Base-by-base conservation (phyloP, 2,329 filamentous ascomycete genomes). In the Stemphylium beticola region DNA sequence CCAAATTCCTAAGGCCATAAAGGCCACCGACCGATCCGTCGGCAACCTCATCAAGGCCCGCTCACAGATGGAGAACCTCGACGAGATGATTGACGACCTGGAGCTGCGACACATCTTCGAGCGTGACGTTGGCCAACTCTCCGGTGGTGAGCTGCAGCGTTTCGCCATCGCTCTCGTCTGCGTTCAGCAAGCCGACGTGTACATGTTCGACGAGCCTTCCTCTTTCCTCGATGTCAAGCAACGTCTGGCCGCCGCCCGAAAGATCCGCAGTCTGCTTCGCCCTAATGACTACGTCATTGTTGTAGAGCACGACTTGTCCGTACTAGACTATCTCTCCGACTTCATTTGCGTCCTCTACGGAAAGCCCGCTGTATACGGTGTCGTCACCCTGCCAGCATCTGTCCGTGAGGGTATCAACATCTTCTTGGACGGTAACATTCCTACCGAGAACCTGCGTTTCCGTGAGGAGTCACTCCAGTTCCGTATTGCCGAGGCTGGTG, bases 171-270 rank as follows among this genome's bases (percentile, higher is more conserved):
- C 91, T 71, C 91, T 93, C 46, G 92, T 96, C 60, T 96, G 93
- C 71, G 93, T 98, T 18, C 93, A 98, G 77, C 87, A 96, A 71
- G 93, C 93, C 66, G 95, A 99, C 76, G 74, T 77, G 81, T 99
- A 99, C 84, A 98, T 99, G 95, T 99, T 99, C 72, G 95, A 99
- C 78, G 95, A 99, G 82, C 96, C 96, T 15, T 98, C 93, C 36
- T 99, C 95, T 33, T 99, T 97, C 78, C 86, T 99, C 54, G 96
- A 99, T 89, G 95, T 99, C 74, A 98, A 98, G 85, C 95, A 99
- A 80, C 91, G 95, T 88, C 82, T 99, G 65, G 90, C 89, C 66
- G 95, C 96, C 60, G 93, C 92, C 68, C 87, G 89, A 67, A 91
- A 96, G 67, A 98, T 99, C 69, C 92, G 95, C 64, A 93, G 91